phyloP scores from a whole-genome alignment of 75 land plant species.

The Cryptomeria japonica region DNA sequence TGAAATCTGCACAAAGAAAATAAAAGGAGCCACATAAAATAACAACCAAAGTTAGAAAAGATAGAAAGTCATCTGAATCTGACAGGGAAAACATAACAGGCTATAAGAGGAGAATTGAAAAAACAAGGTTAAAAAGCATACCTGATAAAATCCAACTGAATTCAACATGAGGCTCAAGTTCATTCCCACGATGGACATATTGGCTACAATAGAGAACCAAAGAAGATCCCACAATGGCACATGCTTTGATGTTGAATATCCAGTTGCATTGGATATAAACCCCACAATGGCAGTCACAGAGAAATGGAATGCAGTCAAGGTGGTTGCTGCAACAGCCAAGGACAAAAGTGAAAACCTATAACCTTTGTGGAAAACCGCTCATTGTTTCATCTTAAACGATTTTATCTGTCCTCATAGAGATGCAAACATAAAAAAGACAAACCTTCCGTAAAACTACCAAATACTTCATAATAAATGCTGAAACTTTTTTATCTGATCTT shows the following conservation, averaged over 20 bases:
- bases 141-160: constrained; percentile 95
- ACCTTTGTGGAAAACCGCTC: background rate
- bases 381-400: background rate
- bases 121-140: background rate
- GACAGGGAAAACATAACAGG: background rate
- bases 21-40: background rate
- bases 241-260: constrained; percentile 26
- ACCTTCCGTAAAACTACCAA: background rate
- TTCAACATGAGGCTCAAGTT: constrained; percentile 89
- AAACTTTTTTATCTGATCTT: background rate
- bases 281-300: constrained; percentile 73
- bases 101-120: background rate
- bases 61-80: background rate
- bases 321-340: constrained; percentile 50
- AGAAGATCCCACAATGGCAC: constrained; percentile 73
- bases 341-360: background rate
- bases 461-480: background rate
- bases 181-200: constrained; percentile 83
- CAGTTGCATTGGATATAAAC: constrained; percentile 43
- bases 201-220: constrained; percentile 83
- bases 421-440: background rate
- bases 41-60: background rate
- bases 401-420: background rate
- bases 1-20: constrained; percentile 37
- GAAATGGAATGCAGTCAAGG: constrained; percentile 59